phyloP scores from a whole-genome alignment of 148 eudicot genomes.

The Chenopodium formosanum region DNA sequence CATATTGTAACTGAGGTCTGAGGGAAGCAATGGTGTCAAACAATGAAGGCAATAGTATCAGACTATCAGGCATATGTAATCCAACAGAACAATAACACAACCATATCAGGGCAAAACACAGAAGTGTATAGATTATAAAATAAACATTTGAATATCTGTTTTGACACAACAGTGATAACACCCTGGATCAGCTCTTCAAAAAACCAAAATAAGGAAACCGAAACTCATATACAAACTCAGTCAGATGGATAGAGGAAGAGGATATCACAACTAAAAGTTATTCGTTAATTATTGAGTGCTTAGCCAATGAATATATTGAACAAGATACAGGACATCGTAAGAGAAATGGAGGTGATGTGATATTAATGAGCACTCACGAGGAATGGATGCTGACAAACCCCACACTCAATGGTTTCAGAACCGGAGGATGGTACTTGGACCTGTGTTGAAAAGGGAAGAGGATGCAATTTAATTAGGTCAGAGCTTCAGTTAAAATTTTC shows the following conservation, averaged over 20 bases:
- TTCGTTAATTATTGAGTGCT: constrained; percentile 13
- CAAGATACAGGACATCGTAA: not conserved
- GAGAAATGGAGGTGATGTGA: not conserved
- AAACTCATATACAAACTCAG: constrained; percentile 17
- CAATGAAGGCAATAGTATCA: too few relatives aligned
- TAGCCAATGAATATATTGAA: constrained; percentile 20
- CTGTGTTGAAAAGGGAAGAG: constrained; percentile 28
- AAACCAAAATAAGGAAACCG: not conserved
- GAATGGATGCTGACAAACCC: constrained; percentile 97
- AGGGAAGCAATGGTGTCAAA: too few relatives aligned
- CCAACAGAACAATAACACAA: too few relatives aligned
- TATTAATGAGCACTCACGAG: constrained; percentile 69
- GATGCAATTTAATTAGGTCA: not conserved
- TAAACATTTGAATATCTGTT: not conserved
- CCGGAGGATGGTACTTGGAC: constrained; percentile 92
- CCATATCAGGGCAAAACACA: not conserved
- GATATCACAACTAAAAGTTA: not conserved
- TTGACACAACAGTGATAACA: not conserved
- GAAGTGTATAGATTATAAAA: not conserved
- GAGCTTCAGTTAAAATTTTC: not conserved
- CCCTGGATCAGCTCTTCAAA: not conserved
- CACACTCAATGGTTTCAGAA: constrained; percentile 94
- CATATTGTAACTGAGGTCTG: too few relatives aligned
- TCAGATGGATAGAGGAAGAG: not conserved
- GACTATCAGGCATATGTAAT: too few relatives aligned